These are phyloP conservation scores for Podospora pseudopauciseta DNA, from an alignment of 495 filamentous ascomycete genomes.

Conservation along the genomic window DNA sequence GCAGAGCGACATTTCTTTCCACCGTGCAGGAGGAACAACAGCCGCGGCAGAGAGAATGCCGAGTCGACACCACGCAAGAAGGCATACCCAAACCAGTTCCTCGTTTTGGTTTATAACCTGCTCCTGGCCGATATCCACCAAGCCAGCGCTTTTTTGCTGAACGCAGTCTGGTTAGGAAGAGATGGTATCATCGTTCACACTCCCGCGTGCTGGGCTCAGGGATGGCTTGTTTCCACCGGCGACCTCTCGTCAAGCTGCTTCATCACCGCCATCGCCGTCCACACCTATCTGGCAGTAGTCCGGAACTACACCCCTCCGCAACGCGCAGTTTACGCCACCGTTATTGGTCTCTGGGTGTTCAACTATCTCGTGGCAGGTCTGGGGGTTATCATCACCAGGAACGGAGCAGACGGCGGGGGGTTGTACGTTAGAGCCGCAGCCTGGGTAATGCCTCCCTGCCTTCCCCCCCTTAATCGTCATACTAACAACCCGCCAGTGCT, in stretches of 20 bases:
- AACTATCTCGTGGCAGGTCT: constrained; percentile 55
- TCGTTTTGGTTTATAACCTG: constrained; percentile 70
- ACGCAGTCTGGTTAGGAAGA: constrained; percentile 54
- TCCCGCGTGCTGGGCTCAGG: constrained; percentile 63
- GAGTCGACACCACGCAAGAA: constrained; percentile 10
- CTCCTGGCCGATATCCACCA: constrained; percentile 72
- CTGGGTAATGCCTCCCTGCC: constrained; percentile 49
- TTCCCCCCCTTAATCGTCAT: background rate
- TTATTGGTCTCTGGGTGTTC: constrained; percentile 57
- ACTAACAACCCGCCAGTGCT: constrained; percentile 50
- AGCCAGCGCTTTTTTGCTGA: constrained; percentile 63
- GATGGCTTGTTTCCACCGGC: constrained; percentile 66
- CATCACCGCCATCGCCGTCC: constrained; percentile 64
- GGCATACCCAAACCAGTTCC: constrained; percentile 59
- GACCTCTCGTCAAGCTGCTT: constrained; percentile 68
- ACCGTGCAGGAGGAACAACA: background rate
- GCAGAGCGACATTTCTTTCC: constrained; percentile 20
- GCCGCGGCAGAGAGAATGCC: background rate
- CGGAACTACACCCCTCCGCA: constrained; percentile 55
- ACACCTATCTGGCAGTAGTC: constrained; percentile 65
- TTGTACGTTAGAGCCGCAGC: constrained; percentile 59
- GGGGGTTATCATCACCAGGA: constrained; percentile 47
- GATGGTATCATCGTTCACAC: constrained; percentile 56
- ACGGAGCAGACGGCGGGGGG: constrained; percentile 46
- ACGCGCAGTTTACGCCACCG: constrained; percentile 46